phyloP scores from a whole-genome alignment of 2,329 filamentous ascomycete species.

The Sporothrix humicola region DNA sequence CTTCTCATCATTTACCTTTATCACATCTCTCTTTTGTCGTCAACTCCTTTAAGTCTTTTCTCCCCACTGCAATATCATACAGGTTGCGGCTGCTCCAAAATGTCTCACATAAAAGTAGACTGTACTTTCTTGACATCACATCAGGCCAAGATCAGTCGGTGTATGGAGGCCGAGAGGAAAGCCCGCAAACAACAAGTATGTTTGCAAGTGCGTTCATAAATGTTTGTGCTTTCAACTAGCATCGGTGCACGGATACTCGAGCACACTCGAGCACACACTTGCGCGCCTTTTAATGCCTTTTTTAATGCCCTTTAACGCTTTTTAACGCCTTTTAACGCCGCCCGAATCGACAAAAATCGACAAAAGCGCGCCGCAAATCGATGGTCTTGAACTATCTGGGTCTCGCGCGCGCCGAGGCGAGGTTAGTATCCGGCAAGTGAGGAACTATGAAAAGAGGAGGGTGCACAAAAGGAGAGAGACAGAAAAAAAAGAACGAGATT shows the following conservation, averaged over 20 bases:
- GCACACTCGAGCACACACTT: too few species aligned
- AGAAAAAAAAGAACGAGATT: conserved; percentile 2
- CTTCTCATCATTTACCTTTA: too few species aligned
- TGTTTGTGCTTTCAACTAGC: background rate
- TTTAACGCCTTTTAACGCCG: too few species aligned
- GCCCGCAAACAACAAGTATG: too few species aligned
- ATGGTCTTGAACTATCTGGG: background rate
- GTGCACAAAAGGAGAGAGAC: too few species aligned
- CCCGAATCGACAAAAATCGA: background rate
- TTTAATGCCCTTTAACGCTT: too few species aligned
- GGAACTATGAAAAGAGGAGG: too few species aligned
- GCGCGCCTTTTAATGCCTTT: too few species aligned
- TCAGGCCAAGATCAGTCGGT: background rate
- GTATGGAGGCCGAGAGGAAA: background rate
- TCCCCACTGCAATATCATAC: background rate
- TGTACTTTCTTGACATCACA: background rate
- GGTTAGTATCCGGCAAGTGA: background rate
- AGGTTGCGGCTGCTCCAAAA: conserved; percentile 19
- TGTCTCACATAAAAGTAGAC: conserved; percentile 8
- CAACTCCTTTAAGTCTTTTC: too few species aligned
- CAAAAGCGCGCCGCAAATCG: background rate
- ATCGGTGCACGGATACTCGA: background rate
- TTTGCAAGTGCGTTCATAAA: too few species aligned
- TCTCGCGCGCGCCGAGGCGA: conserved; percentile 11
- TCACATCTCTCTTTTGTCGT: background rate